Evolutionary conservation across 257 asterid genomes (phyloP).

Genomic region (Catharanthus roseus): DNA sequence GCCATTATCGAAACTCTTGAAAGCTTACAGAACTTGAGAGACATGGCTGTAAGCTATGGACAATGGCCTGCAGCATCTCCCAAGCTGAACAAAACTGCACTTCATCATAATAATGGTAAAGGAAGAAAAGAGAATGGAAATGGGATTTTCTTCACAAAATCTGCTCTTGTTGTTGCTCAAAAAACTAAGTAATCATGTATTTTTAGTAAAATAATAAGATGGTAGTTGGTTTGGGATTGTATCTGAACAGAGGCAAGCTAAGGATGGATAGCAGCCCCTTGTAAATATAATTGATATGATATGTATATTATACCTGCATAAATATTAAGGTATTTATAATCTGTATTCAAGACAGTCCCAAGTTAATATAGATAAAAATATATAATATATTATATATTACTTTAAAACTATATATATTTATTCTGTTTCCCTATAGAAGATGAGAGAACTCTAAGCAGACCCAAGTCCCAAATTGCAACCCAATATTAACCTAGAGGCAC

Average conservation of each 20-base stretch:
- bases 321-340: not conserved
- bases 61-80: constrained; percentile 64
- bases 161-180: constrained; percentile 49
- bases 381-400: too few species aligned
- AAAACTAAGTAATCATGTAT: constrained; percentile 47
- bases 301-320: not conserved
- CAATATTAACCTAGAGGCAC: too few species aligned
- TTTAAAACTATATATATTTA: too few species aligned
- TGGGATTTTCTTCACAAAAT: constrained; percentile 37
- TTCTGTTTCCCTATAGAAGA: too few species aligned
- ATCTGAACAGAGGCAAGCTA: not conserved
- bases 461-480: too few species aligned
- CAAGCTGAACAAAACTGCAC: constrained; percentile 31
- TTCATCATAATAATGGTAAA: constrained; percentile 18
- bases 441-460: too few species aligned
- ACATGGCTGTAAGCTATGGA: constrained; percentile 66
- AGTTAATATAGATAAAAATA: too few species aligned
- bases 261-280: not conserved
- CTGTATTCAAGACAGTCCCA: too few species aligned
- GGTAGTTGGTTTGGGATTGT: not conserved
- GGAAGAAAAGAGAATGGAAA: constrained; percentile 46
- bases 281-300: constrained; percentile 13
- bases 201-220: not conserved
- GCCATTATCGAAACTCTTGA: constrained; percentile 73
- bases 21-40: constrained; percentile 48